Evolutionary conservation across 164 flowering plant genomes (phyloP).

Genomic region (Stephania cephalantha): DNA sequence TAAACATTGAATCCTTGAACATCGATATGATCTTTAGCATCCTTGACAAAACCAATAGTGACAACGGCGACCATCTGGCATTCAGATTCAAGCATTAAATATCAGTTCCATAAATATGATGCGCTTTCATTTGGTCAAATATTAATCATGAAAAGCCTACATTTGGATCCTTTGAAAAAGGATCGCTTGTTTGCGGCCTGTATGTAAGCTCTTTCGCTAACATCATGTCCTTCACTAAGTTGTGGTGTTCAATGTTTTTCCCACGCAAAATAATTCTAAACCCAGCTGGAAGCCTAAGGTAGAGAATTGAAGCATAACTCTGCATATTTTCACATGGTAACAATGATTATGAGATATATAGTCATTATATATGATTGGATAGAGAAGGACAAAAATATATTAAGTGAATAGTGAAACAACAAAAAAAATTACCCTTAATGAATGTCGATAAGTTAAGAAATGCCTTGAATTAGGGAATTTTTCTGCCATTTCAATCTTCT

Average conservation of each 20-base stretch:
- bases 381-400: neutral
- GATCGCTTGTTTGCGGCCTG: conserved; percentile 55
- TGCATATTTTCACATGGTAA: conserved; percentile 22
- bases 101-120: neutral
- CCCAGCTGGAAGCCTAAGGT: conserved; percentile 67
- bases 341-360: neutral
- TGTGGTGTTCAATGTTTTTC: conserved; percentile 85
- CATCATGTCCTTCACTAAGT: conserved; percentile 93
- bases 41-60: conserved; percentile 92
- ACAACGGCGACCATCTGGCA: conserved; percentile 69
- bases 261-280: conserved; percentile 85
- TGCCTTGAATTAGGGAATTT: conserved; percentile 72
- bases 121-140: neutral
- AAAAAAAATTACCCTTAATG: conserved; percentile 58
- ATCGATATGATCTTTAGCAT: conserved; percentile 86
- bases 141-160: conserved; percentile 18
- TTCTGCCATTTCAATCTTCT: conserved; percentile 75
- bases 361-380: neutral
- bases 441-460: conserved; percentile 88
- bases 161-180: conserved; percentile 39
- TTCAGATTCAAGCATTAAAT: conserved; percentile 16
- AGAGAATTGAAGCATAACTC: conserved; percentile 94
- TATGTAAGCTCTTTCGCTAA: conserved; percentile 49
- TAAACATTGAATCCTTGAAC: conserved; percentile 95
- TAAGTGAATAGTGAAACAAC: neutral